These are phyloP conservation scores for Arthrobotrys sphaeroides DNA, from an alignment of 2,329 filamentous ascomycete genomes.

Conservation along the genomic window DNA sequence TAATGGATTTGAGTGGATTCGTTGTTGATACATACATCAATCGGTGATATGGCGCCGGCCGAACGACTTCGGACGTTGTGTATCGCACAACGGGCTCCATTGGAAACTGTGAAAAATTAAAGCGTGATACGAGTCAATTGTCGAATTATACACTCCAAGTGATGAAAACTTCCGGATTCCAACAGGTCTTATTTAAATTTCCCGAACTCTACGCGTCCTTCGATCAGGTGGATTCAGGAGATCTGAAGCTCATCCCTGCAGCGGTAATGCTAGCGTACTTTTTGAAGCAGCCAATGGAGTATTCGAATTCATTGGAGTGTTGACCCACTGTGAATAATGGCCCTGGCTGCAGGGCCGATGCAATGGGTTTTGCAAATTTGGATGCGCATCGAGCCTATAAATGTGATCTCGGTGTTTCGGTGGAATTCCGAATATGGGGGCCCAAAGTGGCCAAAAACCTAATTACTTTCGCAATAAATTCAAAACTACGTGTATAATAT, in stretches of 20 bases:
- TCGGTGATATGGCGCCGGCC: neutral
- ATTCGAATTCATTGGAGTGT: neutral
- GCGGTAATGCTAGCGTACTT: constrained; percentile 7
- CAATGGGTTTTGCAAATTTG: no score
- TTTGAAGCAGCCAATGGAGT: neutral
- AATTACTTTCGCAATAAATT: no score
- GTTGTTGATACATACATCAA: neutral
- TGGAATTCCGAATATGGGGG: no score
- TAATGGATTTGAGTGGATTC: neutral
- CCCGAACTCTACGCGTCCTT: neutral
- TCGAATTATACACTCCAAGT: no score
- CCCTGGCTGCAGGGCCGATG: neutral
- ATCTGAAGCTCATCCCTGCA: neutral
- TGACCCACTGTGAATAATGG: neutral
- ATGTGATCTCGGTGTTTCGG: no score
- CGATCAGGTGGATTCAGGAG: no score
- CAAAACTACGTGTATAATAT: no score
- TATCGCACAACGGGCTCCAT: constrained; percentile 8
- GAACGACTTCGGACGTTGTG: constrained; percentile 3
- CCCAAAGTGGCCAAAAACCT: no score
- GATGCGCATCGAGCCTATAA: no score
- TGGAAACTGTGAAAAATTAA: neutral
- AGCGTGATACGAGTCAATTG: no score
- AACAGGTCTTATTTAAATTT: no score
- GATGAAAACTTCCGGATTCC: no score